These are phyloP conservation scores for Klebsormidium nitens DNA, from an alignment of 139 green algal species.

Conservation along the genomic window DNA sequence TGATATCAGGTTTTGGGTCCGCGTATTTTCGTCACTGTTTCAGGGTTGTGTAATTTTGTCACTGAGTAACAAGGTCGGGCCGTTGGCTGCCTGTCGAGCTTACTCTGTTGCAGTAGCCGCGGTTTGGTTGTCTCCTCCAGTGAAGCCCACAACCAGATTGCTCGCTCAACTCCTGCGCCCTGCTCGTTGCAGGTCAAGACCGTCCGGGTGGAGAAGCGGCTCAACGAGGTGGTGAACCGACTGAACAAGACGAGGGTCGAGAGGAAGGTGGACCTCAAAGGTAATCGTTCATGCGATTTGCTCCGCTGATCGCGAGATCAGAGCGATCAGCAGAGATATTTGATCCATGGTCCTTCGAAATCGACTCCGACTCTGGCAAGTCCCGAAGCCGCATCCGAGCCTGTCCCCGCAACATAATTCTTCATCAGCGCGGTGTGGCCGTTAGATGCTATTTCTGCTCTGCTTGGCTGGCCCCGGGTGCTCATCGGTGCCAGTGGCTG, in stretches of 20 bases:
- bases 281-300: background rate
- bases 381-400: too few species aligned
- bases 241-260: conserved; percentile 86
- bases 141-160: too few species aligned
- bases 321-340: background rate
- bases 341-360: background rate
- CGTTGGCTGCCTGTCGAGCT: too few species aligned
- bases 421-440: background rate
- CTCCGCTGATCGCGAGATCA: too few species aligned
- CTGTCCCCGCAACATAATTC: too few species aligned
- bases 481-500: conserved; percentile 13
- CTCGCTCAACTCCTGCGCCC: too few species aligned
- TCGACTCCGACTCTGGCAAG: background rate
- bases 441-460: background rate
- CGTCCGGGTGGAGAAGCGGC: conserved; percentile 58
- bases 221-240: conserved; percentile 89
- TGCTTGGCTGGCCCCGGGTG: conserved; percentile 11
- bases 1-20: too few species aligned
- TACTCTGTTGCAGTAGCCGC: too few species aligned
- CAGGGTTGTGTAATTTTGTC: too few species aligned
- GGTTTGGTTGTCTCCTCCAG: too few species aligned
- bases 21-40: too few species aligned
- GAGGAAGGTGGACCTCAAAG: conserved; percentile 68
- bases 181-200: conserved; percentile 48
- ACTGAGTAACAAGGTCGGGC: too few species aligned